These are phyloP conservation scores for Zychaea mexicana DNA, from an alignment of 371 early-diverging fungal genomes.

Conservation along the genomic window DNA sequence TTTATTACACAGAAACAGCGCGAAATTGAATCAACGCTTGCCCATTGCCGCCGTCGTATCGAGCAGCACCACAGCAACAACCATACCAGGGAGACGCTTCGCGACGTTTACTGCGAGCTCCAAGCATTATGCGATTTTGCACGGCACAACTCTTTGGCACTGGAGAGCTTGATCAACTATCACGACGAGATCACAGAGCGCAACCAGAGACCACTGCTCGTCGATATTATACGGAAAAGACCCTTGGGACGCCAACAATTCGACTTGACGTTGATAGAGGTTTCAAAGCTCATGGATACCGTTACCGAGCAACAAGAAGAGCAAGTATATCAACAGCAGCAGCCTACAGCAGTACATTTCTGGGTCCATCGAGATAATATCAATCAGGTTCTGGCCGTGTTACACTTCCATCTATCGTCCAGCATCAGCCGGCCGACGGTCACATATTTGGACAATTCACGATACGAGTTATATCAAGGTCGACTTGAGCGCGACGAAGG, in stretches of 20 bases:
- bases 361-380: slow-evolving; percentile 99
- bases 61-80: slow-evolving; percentile 39
- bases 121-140: slow-evolving; percentile 85
- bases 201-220: slow-evolving; percentile 64
- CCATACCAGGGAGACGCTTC: slow-evolving; percentile 12
- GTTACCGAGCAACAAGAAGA: not conserved
- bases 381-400: slow-evolving; percentile 88
- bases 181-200: slow-evolving; percentile 74
- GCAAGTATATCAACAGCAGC: slow-evolving; percentile 49
- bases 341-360: slow-evolving; percentile 85
- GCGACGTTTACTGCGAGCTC: slow-evolving; percentile 60
- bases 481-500: slow-evolving; percentile 89
- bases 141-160: slow-evolving; percentile 86
- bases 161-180: slow-evolving; percentile 87
- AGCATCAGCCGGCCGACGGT: slow-evolving; percentile 60
- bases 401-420: slow-evolving; percentile 82
- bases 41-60: slow-evolving; percentile 70
- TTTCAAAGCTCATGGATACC: not conserved
- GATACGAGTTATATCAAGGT: slow-evolving; percentile 89
- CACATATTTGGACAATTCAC: slow-evolving; percentile 94
- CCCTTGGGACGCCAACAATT: slow-evolving; percentile 27
- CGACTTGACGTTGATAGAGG: slow-evolving; percentile 13
- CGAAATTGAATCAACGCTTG: slow-evolving; percentile 71
- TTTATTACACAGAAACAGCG: slow-evolving; percentile 79
- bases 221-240: not conserved